A percentile compares a stretch with the other conserved stretches of the same genome.
phyloP scores from a whole-genome alignment of 2,329 filamentous ascomycete species.

The Acrocalymma vagum region DNA sequence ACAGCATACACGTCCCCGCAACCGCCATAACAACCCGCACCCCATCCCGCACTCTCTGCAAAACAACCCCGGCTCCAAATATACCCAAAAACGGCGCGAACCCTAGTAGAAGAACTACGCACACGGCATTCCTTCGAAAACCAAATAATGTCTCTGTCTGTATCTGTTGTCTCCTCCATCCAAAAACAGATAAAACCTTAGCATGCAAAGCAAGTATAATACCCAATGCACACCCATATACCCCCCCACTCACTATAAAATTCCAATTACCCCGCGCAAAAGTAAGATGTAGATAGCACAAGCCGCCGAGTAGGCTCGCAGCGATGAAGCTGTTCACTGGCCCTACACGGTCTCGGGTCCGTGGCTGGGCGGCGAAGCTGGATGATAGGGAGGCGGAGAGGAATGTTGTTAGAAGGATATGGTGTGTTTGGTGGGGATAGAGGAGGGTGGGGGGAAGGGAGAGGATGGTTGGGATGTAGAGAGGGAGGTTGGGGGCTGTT shows the following conservation, averaged over 20 bases:
- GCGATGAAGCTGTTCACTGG: conserved; percentile 9
- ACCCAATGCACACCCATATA: conserved; percentile 17
- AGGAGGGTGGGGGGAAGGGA: conserved; percentile 6
- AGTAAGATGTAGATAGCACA: conserved; percentile 1
- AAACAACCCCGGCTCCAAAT: conserved; percentile 10
- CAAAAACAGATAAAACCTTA: conserved; percentile 3
- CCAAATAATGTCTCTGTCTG: no score
- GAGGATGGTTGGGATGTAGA: conserved; percentile 15
- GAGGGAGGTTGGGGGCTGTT: conserved; percentile 19
- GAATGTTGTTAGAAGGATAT: conserved; percentile 10
- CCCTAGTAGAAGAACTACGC: conserved; percentile 9
- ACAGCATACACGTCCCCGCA: conserved; percentile 7
- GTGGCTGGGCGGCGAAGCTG: background rate
- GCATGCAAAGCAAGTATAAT: conserved; percentile 8
- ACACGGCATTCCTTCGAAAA: no score
- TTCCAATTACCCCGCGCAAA: conserved; percentile 1
- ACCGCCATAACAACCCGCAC: conserved; percentile 6
- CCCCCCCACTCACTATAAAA: background rate
- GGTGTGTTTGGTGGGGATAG: conserved; percentile 7
- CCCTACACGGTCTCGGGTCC: conserved; percentile 1
- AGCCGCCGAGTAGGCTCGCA: conserved; percentile 4
- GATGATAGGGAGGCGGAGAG: conserved; percentile 12
- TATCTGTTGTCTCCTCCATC: background rate
- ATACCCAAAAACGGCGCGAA: conserved; percentile 13
- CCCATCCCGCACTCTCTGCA: conserved; percentile 11